Base-by-base conservation (phyloP, 345 rosid species). In the Aquilaria malaccensis region DNA sequence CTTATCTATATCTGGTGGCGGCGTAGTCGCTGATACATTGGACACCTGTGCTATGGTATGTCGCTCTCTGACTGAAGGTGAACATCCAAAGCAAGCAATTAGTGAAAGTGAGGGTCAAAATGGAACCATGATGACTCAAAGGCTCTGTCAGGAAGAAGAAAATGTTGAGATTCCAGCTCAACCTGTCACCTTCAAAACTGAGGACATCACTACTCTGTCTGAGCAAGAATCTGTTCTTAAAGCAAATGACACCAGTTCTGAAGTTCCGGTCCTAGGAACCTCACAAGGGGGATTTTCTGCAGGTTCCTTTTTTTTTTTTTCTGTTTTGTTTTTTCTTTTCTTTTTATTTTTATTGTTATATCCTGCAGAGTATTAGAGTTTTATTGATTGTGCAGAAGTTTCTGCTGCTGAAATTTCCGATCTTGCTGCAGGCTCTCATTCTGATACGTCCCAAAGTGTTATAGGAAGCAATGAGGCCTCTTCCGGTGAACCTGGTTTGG, bases 1-100 rank as follows among this genome's bases (percentile, higher is more conserved):
- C 71, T 59, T 75, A 10, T 69, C 80, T 30, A 60, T 60, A 63
- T 61, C 74, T 78, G 75, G 59, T 61, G 59, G 55, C 68, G 65
- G 51, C 33, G 50, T 46, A 30, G 30, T 14, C 62, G 55, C 31
- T 57, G 59, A 30, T 56, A 13, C 56, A 37, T 29, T 43, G 12
- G 64, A 50, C n/a, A 43, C 47, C 29, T 59, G 7, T 45, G 33
- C 56, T 45, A 59, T 65, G 68, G 11, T 50, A 29, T 72, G 55
- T 69, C 65, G 45, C 68, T 52, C 72, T 67, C 62, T 72, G 29
- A 15, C 12, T 2, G 68, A 22, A 66, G 64, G 63, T 56, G 71
- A 74, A 62, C 66, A 64, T 50, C 49, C 15, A 56, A 73, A 68
- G 30, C 46, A 11, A 62, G 84, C 71, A 59, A 53, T 68, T 59